Percentiles rank a stretch among this genome's conserved stretches.
These are phyloP conservation scores for Emergomyces orientalis DNA, from an alignment of 2,329 filamentous ascomycete genomes.

Conservation along the genomic window DNA sequence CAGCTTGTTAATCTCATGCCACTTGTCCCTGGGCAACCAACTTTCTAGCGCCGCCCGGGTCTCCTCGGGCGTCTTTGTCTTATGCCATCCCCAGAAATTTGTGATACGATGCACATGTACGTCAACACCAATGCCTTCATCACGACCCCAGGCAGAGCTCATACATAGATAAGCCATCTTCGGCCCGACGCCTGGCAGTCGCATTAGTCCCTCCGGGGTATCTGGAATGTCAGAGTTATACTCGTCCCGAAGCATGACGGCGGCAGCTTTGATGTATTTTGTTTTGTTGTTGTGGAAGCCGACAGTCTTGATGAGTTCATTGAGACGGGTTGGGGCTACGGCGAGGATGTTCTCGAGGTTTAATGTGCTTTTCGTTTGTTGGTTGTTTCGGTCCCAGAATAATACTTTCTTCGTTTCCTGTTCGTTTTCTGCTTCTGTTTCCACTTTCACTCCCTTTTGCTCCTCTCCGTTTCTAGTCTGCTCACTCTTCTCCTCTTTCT, in stretches of 20 bases:
- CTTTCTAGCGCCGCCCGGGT: constrained; percentile 64
- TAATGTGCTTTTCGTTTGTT: constrained; percentile 41
- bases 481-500: not conserved
- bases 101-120: constrained; percentile 93
- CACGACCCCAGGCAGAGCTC: constrained; percentile 60
- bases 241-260: constrained; percentile 60
- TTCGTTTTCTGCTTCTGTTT: constrained; percentile 17
- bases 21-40: constrained; percentile 76
- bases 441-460: constrained; percentile 12
- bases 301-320: constrained; percentile 70
- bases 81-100: constrained; percentile 88
- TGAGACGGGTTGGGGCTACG: constrained; percentile 56
- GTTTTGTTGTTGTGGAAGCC: constrained; percentile 96
- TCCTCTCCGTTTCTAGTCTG: constrained; percentile 7
- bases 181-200: constrained; percentile 77
- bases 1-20: constrained; percentile 87
- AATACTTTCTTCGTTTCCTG: constrained; percentile 14
- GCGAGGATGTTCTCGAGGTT: constrained; percentile 69
- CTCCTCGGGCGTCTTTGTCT: constrained; percentile 70
- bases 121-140: constrained; percentile 80
- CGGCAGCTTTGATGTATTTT: constrained; percentile 66
- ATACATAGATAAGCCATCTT: constrained; percentile 93
- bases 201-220: constrained; percentile 63
- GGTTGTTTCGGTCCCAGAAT: constrained; percentile 15
- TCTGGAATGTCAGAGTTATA: constrained; percentile 70